Conservation (phyloP, 2,329 filamentous ascomycete species). For the Alternaria brassicae region DNA sequence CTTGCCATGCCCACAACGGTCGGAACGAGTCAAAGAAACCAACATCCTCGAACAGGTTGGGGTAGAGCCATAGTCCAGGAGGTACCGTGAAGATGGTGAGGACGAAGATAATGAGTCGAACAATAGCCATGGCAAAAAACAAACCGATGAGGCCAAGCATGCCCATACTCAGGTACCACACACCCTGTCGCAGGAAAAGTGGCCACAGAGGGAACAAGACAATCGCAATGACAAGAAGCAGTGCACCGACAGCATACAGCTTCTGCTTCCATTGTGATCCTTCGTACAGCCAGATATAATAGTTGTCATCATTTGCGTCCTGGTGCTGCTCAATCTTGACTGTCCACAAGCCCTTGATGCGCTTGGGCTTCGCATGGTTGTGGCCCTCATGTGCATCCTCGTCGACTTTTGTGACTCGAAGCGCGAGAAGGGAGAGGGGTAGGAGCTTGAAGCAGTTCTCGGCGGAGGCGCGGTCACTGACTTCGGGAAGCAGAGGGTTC, state of each 20-base stretch:
- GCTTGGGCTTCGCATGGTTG: slow-evolving; percentile 69
- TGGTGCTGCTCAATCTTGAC: slow-evolving; percentile 97
- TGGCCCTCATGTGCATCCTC: slow-evolving; percentile 73
- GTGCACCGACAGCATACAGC: slow-evolving; percentile 83
- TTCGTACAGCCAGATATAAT: slow-evolving; percentile 97
- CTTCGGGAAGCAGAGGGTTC: slow-evolving; percentile 85
- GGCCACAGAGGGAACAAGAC: slow-evolving; percentile 98
- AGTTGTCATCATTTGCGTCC: slow-evolving; percentile 83
- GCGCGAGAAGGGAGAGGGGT: slow-evolving; percentile 89
- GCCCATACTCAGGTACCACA: slow-evolving; percentile 97
- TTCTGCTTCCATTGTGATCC: slow-evolving; percentile 93
- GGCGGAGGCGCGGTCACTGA: slow-evolving; percentile 85
- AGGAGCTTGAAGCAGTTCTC: slow-evolving; percentile 96
- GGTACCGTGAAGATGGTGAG: slow-evolving; percentile 84
- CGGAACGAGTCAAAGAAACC: slow-evolving; percentile 98
- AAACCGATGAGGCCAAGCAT: slow-evolving; percentile 87
- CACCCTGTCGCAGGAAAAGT: slow-evolving; percentile 84
- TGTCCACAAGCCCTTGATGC: slow-evolving; percentile 94
- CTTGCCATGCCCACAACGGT: slow-evolving; percentile 97
- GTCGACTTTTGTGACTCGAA: slow-evolving; percentile 85
- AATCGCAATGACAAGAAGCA: slow-evolving; percentile 82
- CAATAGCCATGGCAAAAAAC: slow-evolving; percentile 98
- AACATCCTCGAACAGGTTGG: slow-evolving; percentile 97
- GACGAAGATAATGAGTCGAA: slow-evolving; percentile 93
- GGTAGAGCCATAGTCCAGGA: slow-evolving; percentile 96